phyloP scores from a whole-genome alignment of 345 rosid species.

The Stellera chamaejasme region DNA sequence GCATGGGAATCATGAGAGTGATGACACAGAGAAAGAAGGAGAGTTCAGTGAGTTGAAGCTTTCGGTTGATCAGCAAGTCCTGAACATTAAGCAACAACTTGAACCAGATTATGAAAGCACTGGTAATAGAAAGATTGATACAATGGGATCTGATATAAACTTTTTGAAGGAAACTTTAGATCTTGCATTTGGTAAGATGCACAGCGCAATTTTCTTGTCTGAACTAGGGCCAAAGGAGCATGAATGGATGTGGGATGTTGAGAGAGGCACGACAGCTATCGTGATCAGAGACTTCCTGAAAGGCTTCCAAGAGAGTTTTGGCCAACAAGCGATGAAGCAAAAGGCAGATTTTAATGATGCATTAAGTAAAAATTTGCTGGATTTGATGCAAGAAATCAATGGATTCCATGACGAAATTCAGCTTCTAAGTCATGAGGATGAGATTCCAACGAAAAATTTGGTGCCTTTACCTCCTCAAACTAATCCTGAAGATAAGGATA shows the following conservation, averaged over 20 bases:
- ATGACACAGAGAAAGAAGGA: conserved; percentile 29
- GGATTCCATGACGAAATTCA: conserved; percentile 34
- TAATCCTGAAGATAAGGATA: conserved; percentile 4
- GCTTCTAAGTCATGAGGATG: conserved; percentile 22
- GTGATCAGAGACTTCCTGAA: conserved; percentile 38
- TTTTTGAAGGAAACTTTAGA: conserved; percentile 66
- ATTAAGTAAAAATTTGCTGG: conserved; percentile 28
- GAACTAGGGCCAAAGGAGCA: conserved; percentile 60
- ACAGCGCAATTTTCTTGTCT: conserved; percentile 48
- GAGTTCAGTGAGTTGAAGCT: conserved; percentile 52
- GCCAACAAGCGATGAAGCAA: conserved; percentile 20
- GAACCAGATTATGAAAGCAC: conserved; percentile 35
- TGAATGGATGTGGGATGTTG: conserved; percentile 55
- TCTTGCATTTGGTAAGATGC: conserved; percentile 78
- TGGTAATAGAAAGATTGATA: conserved; percentile 34
- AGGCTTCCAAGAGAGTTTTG: conserved; percentile 31
- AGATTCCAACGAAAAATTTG: conserved; percentile 5
- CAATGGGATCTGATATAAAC: conserved; percentile 52
- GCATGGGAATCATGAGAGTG: conserved; percentile 24
- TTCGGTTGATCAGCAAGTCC: conserved; percentile 64
- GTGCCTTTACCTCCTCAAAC: not conserved
- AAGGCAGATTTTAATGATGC: conserved; percentile 23
- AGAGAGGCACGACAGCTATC: conserved; percentile 32
- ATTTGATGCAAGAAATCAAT: conserved; percentile 26
- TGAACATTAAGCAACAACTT: conserved; percentile 57